Conservation (phyloP, 345 rosid genomes). For the Brassica nigra region DNA sequence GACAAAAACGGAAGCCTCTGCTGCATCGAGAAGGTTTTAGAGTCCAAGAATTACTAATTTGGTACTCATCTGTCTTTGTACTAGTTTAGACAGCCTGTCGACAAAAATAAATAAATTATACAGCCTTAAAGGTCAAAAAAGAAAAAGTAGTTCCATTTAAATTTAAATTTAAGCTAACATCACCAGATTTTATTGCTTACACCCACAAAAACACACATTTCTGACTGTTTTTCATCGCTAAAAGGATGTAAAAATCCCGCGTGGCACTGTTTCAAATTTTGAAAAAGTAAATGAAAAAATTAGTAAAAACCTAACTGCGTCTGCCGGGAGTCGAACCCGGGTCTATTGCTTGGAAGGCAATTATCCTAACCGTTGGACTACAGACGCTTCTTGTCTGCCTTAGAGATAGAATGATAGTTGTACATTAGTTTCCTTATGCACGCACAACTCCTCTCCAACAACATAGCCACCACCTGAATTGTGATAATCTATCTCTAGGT, state of each 20-base stretch:
- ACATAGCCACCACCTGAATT: constrained; percentile 18
- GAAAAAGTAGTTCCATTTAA: not conserved
- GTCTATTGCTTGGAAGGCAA: constrained; percentile 91
- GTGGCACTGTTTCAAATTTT: not conserved
- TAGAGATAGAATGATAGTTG: not conserved
- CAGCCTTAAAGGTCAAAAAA: not conserved
- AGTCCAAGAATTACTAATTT: not conserved
- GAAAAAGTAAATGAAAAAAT: not conserved
- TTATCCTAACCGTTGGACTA: constrained; percentile 96
- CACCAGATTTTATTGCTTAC: not conserved
- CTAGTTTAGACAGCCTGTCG: not conserved
- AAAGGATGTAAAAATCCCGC: not conserved
- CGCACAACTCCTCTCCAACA: not conserved
- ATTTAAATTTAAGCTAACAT: not conserved
- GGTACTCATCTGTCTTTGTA: not conserved
- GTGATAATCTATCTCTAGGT: constrained; percentile 22
- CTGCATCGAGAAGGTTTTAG: not conserved
- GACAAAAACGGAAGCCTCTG: constrained; percentile 10
- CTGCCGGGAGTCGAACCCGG: constrained; percentile 94
- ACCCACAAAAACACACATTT: not conserved
- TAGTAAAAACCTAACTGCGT: constrained; percentile 24
- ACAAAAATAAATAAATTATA: not conserved
- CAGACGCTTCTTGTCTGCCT: constrained; percentile 45
- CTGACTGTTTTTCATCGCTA: not conserved
- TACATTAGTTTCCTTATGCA: not conserved